Evolutionary conservation across 148 eudicot genomes (phyloP).

Genomic region (Mesembryanthemum crystallinum): DNA sequence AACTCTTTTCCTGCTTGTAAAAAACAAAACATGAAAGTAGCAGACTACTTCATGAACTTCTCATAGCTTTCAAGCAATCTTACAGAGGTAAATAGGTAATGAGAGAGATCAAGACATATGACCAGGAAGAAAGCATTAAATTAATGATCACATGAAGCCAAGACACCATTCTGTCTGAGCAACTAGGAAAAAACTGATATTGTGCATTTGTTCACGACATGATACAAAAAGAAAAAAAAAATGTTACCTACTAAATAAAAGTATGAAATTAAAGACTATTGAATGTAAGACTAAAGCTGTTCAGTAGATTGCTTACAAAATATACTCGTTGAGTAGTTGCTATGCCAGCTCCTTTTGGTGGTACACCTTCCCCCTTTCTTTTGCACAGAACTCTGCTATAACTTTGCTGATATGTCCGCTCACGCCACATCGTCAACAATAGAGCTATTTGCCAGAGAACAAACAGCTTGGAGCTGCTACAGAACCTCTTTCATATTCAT

Average conservation of each 20-base stretch:
- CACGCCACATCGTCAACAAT: conserved; percentile 19
- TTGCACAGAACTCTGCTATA: not conserved
- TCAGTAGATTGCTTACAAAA: conserved; percentile 34
- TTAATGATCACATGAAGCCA: conserved; percentile 19
- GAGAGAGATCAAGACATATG: not conserved
- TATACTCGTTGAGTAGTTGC: conserved; percentile 20
- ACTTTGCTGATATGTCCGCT: not conserved
- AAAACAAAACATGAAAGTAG: no score
- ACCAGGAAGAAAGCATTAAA: not conserved
- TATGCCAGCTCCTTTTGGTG: conserved; percentile 6
- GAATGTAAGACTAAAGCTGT: conserved; percentile 22
- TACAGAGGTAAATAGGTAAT: no score
- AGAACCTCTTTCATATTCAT: conserved; percentile 20
- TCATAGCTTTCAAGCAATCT: no score
- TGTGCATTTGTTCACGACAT: conserved; percentile 14
- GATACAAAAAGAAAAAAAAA: conserved; percentile 19
- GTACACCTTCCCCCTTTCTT: not conserved
- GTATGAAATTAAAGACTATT: conserved; percentile 17
- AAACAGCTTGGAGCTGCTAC: conserved; percentile 18
- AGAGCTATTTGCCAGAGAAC: conserved; percentile 8
- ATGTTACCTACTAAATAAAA: conserved; percentile 18
- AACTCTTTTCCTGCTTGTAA: not conserved
- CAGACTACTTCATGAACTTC: no score
- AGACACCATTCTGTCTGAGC: not conserved
- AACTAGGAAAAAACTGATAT: conserved; percentile 8